These are phyloP conservation scores for Cytospora leucostoma DNA, from an alignment of 2,329 filamentous ascomycete genomes.

Conservation along the genomic window DNA sequence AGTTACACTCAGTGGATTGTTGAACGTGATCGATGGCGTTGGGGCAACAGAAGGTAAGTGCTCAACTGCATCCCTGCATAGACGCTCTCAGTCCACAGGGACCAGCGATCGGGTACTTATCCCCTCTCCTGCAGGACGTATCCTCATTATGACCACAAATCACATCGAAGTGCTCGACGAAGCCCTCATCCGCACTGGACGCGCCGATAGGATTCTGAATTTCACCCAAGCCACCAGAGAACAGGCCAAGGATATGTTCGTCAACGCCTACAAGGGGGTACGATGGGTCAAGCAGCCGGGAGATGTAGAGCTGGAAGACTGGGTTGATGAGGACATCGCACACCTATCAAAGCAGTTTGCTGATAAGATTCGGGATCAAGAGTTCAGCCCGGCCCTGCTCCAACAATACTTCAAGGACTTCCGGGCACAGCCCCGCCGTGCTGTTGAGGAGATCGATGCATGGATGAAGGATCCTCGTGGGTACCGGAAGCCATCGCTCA, in stretches of 20 bases:
- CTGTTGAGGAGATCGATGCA: conserved; percentile 15
- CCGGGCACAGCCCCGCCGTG: conserved; percentile 20
- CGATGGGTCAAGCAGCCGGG: conserved; percentile 19
- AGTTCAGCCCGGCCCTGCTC: conserved; percentile 24
- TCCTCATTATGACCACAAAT: conserved; percentile 26
- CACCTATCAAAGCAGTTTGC: conserved; percentile 17
- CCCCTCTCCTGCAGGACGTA: conserved; percentile 10
- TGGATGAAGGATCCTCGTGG: conserved; percentile 24
- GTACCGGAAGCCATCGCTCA: conserved; percentile 12
- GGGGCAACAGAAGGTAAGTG: conserved; percentile 24
- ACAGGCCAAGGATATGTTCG: conserved; percentile 23
- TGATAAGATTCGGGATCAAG: conserved; percentile 4
- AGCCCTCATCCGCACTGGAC: conserved; percentile 23
- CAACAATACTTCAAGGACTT: conserved; percentile 28
- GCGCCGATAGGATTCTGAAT: conserved; percentile 22
- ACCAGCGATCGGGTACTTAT: too few relatives aligned
- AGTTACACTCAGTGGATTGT: conserved; percentile 22
- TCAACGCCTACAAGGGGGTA: conserved; percentile 20
- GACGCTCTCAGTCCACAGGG: neutral
- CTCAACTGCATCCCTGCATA: neutral
- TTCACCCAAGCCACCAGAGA: conserved; percentile 22
- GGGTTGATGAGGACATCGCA: conserved; percentile 18
- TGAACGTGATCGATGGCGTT: conserved; percentile 25
- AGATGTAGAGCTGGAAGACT: conserved; percentile 23
- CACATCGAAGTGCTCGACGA: conserved; percentile 25